A percentile compares a stretch with the other conserved stretches of the same genome.
Evolutionary conservation across 352 stramenopile genomes (phyloP).

Genomic region (Phytophthora quininea): DNA sequence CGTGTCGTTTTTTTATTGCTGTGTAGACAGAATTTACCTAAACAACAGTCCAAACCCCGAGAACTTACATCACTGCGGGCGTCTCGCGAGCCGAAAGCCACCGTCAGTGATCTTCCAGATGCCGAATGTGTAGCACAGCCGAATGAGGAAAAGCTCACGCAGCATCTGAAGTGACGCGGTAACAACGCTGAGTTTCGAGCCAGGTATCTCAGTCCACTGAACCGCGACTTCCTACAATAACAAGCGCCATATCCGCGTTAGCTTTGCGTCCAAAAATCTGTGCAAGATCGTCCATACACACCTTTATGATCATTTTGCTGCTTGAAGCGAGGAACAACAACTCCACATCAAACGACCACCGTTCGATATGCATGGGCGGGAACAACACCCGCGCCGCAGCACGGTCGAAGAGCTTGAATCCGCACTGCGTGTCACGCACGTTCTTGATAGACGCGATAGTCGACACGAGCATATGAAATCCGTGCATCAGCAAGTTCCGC

Average conservation of each 20-base stretch:
- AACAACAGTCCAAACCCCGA: too few relatives aligned
- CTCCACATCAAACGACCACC: constrained; percentile 96
- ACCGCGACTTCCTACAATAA: constrained; percentile 88
- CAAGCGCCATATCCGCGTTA: constrained; percentile 4
- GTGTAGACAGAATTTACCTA: too few relatives aligned
- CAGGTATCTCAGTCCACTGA: constrained; percentile 91
- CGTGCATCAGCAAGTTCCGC: constrained; percentile 92
- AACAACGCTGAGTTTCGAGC: constrained; percentile 91
- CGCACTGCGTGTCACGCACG: constrained; percentile 94
- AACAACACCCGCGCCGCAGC: constrained; percentile 85
- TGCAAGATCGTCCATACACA: constrained; percentile 10
- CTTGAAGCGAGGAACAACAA: constrained; percentile 85
- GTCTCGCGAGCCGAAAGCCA: constrained; percentile 61
- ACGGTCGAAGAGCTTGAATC: constrained; percentile 95
- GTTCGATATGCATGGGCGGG: constrained; percentile 92
- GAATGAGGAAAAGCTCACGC: constrained; percentile 91
- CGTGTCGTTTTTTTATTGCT: too few relatives aligned
- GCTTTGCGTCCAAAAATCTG: too few relatives aligned
- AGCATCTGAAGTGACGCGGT: constrained; percentile 91
- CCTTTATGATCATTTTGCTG: constrained; percentile 68
- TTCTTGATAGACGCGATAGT: constrained; percentile 79
- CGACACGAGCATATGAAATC: constrained; percentile 92
- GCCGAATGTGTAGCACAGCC: constrained; percentile 89
- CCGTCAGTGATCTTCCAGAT: constrained; percentile 85
- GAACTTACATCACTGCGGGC: constrained; percentile 2